Evolutionary conservation across 2,329 filamentous ascomycete species (phyloP).

Genomic region (Fusarium ramigenum): DNA sequence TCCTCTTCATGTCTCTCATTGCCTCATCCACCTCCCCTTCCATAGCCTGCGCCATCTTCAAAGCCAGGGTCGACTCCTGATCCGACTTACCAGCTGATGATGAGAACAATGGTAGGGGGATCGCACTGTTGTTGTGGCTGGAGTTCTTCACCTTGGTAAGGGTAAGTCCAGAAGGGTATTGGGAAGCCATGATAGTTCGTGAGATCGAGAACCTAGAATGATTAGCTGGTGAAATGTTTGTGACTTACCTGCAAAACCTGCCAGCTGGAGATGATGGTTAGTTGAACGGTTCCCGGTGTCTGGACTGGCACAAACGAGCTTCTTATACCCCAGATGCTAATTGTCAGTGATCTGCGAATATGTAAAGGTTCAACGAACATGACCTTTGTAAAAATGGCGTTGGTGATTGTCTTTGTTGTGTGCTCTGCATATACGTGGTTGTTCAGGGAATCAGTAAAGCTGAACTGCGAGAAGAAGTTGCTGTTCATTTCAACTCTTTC

Average conservation of each 20-base stretch:
- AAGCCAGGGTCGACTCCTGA: neutral
- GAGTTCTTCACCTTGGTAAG: neutral
- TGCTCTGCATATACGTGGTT: neutral
- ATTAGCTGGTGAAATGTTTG: neutral
- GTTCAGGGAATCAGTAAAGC: neutral
- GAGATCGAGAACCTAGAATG: neutral
- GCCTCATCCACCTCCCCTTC: slow-evolving; percentile 7
- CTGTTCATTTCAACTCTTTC: neutral
- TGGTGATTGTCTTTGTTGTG: neutral
- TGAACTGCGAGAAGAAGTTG: neutral
- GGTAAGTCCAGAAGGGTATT: neutral
- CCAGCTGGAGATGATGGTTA: neutral
- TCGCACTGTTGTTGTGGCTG: neutral
- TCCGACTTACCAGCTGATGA: neutral
- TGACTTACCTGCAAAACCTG: slow-evolving; percentile 7
- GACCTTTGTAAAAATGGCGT: neutral
- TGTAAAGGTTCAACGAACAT: neutral
- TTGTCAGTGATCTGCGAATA: neutral
- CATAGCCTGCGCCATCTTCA: slow-evolving; percentile 3
- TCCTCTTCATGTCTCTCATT: neutral
- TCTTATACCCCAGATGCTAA: neutral
- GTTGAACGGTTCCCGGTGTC: neutral
- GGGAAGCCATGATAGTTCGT: slow-evolving; percentile 9
- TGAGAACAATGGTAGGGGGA: neutral
- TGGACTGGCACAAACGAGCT: neutral